Evolutionary conservation across 768 basidiomycete species (phyloP), one percentile per base, ranked within the genome.

Genomic region (Calocera cornea): DNA sequence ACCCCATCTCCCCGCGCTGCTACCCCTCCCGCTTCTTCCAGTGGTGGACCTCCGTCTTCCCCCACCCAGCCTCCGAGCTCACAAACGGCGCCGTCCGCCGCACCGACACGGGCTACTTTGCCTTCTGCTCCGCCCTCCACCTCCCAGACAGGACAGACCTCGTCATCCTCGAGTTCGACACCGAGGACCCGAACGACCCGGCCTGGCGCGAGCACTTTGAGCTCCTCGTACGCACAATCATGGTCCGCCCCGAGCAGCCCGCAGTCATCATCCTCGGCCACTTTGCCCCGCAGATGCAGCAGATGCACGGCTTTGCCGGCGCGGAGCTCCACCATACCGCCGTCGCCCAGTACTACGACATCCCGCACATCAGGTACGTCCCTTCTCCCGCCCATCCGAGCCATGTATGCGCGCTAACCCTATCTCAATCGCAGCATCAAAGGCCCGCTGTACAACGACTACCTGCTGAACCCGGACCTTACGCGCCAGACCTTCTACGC

Each of bases 31-130:
- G 86, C 65, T 91, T 98, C 79, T 98, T 98, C 80, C 81, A 87
- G 64, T 99, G 97, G 95, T 97, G 95, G 91, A 92, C 95, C 78
- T 83, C 81, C 66, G 85, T 98, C n/a, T 99, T 99, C 78, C 97
- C 95, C 0, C 92, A 99, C 76, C 95, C 95, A 0, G 95, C 94
- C 1, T 93, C 95, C 12, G 95, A 98, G 76, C 84, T 99, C 71
- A 99, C 95, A 31, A 99, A 99, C 76, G 95, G 95, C 38, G 95
- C 95, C 2, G 89, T 95, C 83, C 83, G 92, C 17, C 86, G 87
- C 64, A 94, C 95, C 24, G 88, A 89, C 77, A 93, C 94, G 0
- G 88, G 87, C 12, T 99, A 99, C 79, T 99, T 95, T 80, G 90
- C 88, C 10, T 98, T 87, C 79, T 99, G 95, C 81, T 90, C 86